phyloP scores from a whole-genome alignment of 2,329 filamentous ascomycete genomes.

The Aspergillus ochraceoroseus region DNA sequence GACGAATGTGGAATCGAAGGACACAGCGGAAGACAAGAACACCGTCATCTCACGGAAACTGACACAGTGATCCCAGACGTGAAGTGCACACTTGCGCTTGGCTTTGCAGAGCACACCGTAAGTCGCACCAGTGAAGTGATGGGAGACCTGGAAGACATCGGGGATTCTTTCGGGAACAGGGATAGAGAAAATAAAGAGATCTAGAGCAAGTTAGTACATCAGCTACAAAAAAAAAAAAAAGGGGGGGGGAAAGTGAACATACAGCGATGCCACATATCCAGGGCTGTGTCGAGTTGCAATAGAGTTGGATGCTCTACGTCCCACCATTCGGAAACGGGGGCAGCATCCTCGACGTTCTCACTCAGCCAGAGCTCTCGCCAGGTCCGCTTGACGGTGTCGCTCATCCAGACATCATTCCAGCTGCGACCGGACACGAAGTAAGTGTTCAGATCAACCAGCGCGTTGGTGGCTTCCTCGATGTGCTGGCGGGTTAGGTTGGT shows the following conservation, averaged over 20 bases:
- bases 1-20: slow-evolving; percentile 34
- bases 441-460: slow-evolving; percentile 46
- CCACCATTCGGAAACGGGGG: slow-evolving; percentile 34
- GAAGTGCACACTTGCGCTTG: slow-evolving; percentile 54
- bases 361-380: slow-evolving; percentile 47
- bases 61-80: slow-evolving; percentile 61
- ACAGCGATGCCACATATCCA: slow-evolving; percentile 40
- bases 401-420: slow-evolving; percentile 47
- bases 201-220: not conserved
- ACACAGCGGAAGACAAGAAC: slow-evolving; percentile 44
- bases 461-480: slow-evolving; percentile 45
- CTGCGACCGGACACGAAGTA: slow-evolving; percentile 48
- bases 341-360: slow-evolving; percentile 39
- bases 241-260: slow-evolving; percentile 52
- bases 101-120: slow-evolving; percentile 60
- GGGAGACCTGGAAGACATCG: slow-evolving; percentile 47
- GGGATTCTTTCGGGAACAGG: slow-evolving; percentile 17
- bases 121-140: slow-evolving; percentile 56
- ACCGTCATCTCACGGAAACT: slow-evolving; percentile 54
- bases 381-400: slow-evolving; percentile 39
- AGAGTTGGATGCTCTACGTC: slow-evolving; percentile 38
- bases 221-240: slow-evolving; percentile 16
- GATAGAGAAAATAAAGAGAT: slow-evolving; percentile 17
- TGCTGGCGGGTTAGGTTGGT: slow-evolving; percentile 40
- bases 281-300: slow-evolving; percentile 32